Evolutionary conservation across 148 eudicot genomes (phyloP).

Genomic region (Persicaria maculosa): DNA sequence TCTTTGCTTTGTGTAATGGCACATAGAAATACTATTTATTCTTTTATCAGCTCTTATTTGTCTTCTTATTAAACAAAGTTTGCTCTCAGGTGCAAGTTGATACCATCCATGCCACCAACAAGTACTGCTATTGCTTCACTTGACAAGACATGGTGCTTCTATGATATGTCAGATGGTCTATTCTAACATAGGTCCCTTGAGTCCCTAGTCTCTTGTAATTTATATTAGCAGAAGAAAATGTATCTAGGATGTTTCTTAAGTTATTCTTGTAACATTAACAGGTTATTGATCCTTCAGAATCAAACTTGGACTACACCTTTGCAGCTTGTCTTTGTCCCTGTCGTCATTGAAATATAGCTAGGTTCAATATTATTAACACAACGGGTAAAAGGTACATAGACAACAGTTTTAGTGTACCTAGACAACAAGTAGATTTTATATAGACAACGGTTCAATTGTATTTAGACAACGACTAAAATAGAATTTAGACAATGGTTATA

Average conservation of each 20-base stretch:
- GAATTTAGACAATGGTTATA: too few species aligned
- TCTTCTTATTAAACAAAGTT: neutral
- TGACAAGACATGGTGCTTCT: constrained; percentile 94
- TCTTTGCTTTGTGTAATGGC: neutral
- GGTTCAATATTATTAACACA: too few species aligned
- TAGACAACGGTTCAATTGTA: too few species aligned
- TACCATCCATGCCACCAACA: constrained; percentile 81
- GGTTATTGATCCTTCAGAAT: constrained; percentile 69
- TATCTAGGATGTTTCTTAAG: neutral
- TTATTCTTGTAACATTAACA: constrained; percentile 17
- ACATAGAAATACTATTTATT: neutral
- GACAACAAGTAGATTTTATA: too few species aligned
- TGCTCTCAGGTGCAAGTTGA: constrained; percentile 79
- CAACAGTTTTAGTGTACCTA: too few species aligned
- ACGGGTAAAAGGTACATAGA: too few species aligned
- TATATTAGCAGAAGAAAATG: neutral
- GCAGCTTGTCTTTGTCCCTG: constrained; percentile 94
- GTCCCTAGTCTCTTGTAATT: neutral
- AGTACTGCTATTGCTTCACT: constrained; percentile 82
- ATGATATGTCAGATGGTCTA: constrained; percentile 67
- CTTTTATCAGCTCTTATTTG: neutral
- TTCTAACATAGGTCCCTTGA: constrained; percentile 69
- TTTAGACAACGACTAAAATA: too few species aligned
- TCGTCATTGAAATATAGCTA: too few species aligned
- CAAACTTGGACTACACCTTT: constrained; percentile 62